Conservation (phyloP, 208 protist genomes). For the Borovskyia barvae region DNA sequence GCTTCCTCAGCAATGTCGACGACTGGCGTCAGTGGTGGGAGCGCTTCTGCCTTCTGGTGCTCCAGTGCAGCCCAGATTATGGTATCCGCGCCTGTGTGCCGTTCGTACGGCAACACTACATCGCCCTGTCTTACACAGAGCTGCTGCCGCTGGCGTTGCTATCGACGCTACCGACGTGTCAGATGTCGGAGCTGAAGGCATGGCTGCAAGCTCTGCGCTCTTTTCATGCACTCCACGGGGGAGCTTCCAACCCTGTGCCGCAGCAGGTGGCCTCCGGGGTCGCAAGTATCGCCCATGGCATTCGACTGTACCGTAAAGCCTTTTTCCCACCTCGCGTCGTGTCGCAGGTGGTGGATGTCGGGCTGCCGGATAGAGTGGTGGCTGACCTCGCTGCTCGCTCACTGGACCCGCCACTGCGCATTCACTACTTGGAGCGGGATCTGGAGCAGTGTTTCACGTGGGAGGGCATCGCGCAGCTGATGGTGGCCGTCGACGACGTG, state of each 20-base stretch:
- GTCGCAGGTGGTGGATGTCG: constrained; percentile 32
- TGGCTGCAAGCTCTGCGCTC: constrained; percentile 61
- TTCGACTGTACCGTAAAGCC: constrained; percentile 50
- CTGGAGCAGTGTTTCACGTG: constrained; percentile 33
- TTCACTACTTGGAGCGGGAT: constrained; percentile 49
- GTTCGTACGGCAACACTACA: constrained; percentile 58
- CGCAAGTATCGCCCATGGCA: constrained; percentile 52
- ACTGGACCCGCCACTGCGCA: constrained; percentile 49
- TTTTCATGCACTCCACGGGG: constrained; percentile 48
- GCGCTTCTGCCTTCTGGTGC: constrained; percentile 50
- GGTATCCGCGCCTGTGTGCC: constrained; percentile 58
- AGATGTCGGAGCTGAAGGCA: constrained; percentile 29
- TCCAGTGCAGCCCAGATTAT: constrained; percentile 49
- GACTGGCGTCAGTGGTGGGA: constrained; percentile 79
- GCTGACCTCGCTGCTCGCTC: constrained; percentile 49
- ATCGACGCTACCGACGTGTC: constrained; percentile 50
- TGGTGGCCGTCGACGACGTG: constrained; percentile 38
- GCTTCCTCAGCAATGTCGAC: constrained; percentile 25
- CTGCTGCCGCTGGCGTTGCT: constrained; percentile 73
- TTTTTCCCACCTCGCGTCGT: constrained; percentile 53
- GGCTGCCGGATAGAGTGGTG: constrained; percentile 41
- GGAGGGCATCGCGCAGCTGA: constrained; percentile 27
- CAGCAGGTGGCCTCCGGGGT: constrained; percentile 63
- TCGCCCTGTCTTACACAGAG: constrained; percentile 63
- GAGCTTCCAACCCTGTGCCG: constrained; percentile 37